Base-by-base conservation (phyloP, 148 eudicot species). In the Selenicereus undatus region DNA sequence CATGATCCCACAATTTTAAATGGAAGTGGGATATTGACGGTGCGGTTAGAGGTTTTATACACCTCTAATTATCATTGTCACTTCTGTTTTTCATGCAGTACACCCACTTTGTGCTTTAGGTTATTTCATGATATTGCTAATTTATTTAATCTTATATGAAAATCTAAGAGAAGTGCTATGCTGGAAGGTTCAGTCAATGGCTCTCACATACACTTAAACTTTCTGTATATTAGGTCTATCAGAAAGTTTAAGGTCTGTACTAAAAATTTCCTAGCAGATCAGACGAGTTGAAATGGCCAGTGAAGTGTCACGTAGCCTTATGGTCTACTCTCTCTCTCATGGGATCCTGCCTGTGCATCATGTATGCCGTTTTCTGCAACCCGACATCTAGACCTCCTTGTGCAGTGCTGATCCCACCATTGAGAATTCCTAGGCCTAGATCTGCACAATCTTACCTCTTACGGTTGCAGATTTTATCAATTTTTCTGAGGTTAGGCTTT, bases 81-180 rank as follows among this genome's bases (percentile, higher is more conserved):
- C 58, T 68, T 39, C 29, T 16, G 27, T 72, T 72, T 32, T 21
- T 24, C 43, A 42, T 42, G 45, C 58, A 58, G 24, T 42, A 5
- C 35, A 29, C 32, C 43, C n/a, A 76, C n/a, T 22, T 54, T 76
- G 5, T 58, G 73, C 73, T 62, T 62, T 35, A 10, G 36, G 78
- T 35, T 56, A 16, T 21, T 24, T 56, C 16, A 26, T 58, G 69
- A 76, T 58, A 26, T 56, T 76, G 26, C 69, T 32, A 32, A 18
- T 66, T 22, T 14, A 22, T 29, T 29, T 70, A n/a, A 60, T 52
- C 74, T 68, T 69, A 16, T 45, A 70, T 79, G 80, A 79, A 79
- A 51, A 71, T 26, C 35, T 27, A 26, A 27, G 18, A n/a, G 14
- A 66, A 26, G 32, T 24, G 16, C 27, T 10, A 24, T 65, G 13